Conservation (phyloP, 306 rosid genomes). For the Fragaria vesca region DNA sequence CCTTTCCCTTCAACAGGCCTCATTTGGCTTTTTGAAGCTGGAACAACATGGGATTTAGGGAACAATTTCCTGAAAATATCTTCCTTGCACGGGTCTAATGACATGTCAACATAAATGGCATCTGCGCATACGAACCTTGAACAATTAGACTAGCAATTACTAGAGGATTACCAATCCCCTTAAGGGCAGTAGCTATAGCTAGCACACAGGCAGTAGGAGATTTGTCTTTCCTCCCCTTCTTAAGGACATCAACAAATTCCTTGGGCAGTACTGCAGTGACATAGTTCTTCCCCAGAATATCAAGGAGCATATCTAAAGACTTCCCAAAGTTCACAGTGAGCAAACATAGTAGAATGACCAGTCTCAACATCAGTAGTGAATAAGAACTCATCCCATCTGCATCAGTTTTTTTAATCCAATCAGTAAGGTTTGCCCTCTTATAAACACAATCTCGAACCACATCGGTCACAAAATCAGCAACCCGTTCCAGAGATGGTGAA, state of each 20-base stretch:
- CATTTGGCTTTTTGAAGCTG: slow-evolving; percentile 9
- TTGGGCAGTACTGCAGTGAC: slow-evolving; percentile 6
- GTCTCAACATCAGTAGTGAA: slow-evolving; percentile 41
- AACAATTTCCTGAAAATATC: slow-evolving; percentile 25
- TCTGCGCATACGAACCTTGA: too few relatives aligned
- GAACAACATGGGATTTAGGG: slow-evolving; percentile 22
- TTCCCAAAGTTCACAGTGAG: slow-evolving; percentile 38
- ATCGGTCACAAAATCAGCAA: slow-evolving; percentile 1
- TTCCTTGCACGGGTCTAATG: slow-evolving; percentile 11
- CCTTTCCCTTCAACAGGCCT: background rate
- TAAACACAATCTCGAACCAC: too few relatives aligned
- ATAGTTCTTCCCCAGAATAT: slow-evolving; percentile 22
- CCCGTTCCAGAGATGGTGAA: background rate
- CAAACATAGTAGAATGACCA: slow-evolving; percentile 43
- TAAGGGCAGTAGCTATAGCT: too few relatives aligned
- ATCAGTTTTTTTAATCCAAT: slow-evolving; percentile 41
- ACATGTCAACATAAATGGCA: too few relatives aligned
- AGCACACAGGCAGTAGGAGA: too few relatives aligned
- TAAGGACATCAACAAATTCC: too few relatives aligned
- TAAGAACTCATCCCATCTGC: slow-evolving; percentile 18
- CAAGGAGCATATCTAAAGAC: slow-evolving; percentile 14
- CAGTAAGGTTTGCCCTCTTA: slow-evolving; percentile 5
- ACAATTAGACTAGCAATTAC: too few relatives aligned
- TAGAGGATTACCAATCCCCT: too few relatives aligned
- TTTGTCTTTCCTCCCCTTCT: too few relatives aligned